Percentiles rank a stretch among this genome's conserved stretches.
These are phyloP conservation scores for Leccinum pallidistipes DNA, from an alignment of 1,284 basidiomycete genomes.

Conservation along the genomic window DNA sequence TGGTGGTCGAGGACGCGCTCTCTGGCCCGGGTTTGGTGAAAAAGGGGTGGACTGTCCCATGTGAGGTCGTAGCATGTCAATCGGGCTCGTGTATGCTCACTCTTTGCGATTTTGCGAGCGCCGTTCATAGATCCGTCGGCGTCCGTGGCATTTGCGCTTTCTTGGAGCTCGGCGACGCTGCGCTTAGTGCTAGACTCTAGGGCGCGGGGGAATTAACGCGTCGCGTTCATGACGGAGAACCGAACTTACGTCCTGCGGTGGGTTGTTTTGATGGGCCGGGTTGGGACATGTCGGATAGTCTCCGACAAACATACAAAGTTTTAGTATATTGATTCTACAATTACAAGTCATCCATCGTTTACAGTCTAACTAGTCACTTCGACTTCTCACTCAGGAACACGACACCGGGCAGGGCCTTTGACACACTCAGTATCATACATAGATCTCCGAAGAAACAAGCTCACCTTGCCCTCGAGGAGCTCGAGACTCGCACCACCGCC, in stretches of 20 bases:
- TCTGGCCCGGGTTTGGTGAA: constrained; percentile 29
- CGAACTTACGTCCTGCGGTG: constrained; percentile 14
- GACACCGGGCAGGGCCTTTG: constrained; percentile 28
- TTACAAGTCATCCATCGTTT: constrained; percentile 18
- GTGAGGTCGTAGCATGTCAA: background rate
- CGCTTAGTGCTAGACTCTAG: constrained; percentile 24
- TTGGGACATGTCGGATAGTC: constrained; percentile 15
- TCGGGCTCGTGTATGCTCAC: constrained; percentile 18
- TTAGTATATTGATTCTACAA: constrained; percentile 16
- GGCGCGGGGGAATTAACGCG: constrained; percentile 3
- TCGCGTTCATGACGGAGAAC: background rate
- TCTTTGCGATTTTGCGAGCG: constrained; percentile 26
- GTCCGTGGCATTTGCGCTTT: constrained; percentile 15
- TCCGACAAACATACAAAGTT: background rate
- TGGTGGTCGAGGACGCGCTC: constrained; percentile 11
- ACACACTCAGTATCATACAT: constrained; percentile 11
- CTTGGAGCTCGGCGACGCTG: constrained; percentile 14
- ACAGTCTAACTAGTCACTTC: constrained; percentile 16
- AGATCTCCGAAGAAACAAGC: background rate
- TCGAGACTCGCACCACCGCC: constrained; percentile 97
- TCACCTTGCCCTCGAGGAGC: constrained; percentile 93
- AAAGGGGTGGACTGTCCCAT: constrained; percentile 40
- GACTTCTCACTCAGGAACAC: constrained; percentile 30
- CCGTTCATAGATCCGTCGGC: constrained; percentile 20
- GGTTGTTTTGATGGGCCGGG: constrained; percentile 15